Evolutionary conservation across 805 yeast genomes (phyloP), one percentile per base, ranked within the genome.

Genomic region (Yarrowia phangngaensis): DNA sequence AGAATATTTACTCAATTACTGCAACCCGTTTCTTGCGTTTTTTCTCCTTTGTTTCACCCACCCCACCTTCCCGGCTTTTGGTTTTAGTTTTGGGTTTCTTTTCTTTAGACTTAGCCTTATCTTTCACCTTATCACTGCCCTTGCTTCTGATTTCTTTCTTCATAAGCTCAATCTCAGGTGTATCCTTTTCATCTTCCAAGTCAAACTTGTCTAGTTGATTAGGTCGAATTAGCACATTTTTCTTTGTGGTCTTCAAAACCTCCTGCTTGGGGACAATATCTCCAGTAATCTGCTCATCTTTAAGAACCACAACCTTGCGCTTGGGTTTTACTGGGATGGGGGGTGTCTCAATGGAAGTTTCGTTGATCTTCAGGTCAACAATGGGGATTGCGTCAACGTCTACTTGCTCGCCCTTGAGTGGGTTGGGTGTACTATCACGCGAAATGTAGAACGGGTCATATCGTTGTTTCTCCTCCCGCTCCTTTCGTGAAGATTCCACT

Each of bases 201-300:
- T 52, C 52, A 6, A 52, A 49, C 11, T 54, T 53, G 6, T 52
- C 45, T 6, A 58, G 56, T 27, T 59, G 52, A 50, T 55, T 61
- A 14, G 33, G 53, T 13, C 40, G 29, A 8, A 31, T 27, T 26
- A 41, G 19, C 13, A 30, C 31, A 26, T 28, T 24, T 20, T 31
- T 27, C 11, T 41, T 47, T 13, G 26, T 26, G 15, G 26, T 17
- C 46, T 24, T 43, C 15, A 22, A 36, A 17, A 31, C 51, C 24
- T 27, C 46, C 19, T 34, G 20, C 7, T 14, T 32, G 20, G 49
- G 33, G 8, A 24, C 48, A 4, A 51, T 57, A 4, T 50, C 57
- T 15, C 54, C 59, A 4, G 54, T 64, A 5, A 63, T 51, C 9
- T 52, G 48, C 50, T 63, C 68, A 35, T 65, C 69, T 22, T 54